Evolutionary conservation across 2,329 filamentous ascomycete genomes (phyloP).

Genomic region (Xenosphaeropsis pyriputrescens): DNA sequence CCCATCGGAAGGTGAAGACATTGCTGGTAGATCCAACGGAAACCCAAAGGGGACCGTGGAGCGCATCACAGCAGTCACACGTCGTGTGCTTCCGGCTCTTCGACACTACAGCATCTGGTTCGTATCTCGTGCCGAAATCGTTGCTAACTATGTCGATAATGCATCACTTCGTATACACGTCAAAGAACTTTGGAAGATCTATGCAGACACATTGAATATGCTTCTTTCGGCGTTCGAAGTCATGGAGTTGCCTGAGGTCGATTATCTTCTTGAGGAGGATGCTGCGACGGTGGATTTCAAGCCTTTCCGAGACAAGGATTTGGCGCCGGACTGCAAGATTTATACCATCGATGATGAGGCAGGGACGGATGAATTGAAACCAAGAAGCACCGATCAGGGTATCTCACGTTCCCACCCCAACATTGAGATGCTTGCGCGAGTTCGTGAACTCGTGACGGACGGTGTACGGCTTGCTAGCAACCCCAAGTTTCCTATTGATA

Average conservation of each 20-base stretch:
- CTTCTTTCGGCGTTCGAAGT: slow-evolving; percentile 44
- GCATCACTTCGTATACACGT: slow-evolving; percentile 39
- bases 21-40: slow-evolving; percentile 26
- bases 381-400: slow-evolving; percentile 25
- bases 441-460: slow-evolving; percentile 47
- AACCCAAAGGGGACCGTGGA: slow-evolving; percentile 22
- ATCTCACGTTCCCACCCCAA: slow-evolving; percentile 39
- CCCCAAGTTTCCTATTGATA: slow-evolving; percentile 21
- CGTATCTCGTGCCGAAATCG: slow-evolving; percentile 33
- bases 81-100: slow-evolving; percentile 45
- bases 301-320: slow-evolving; percentile 34
- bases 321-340: slow-evolving; percentile 35
- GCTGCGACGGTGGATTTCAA: slow-evolving; percentile 50
- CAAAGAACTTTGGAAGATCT: slow-evolving; percentile 49
- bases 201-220: slow-evolving; percentile 45
- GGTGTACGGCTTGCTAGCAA: slow-evolving; percentile 41
- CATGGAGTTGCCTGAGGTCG: slow-evolving; percentile 34
- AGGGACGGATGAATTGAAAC: slow-evolving; percentile 28
- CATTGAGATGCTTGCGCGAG: slow-evolving; percentile 51
- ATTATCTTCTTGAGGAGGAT: slow-evolving; percentile 56
- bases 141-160: slow-evolving; percentile 37
- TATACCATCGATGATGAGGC: slow-evolving; percentile 11
- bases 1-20: slow-evolving; percentile 17
- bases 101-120: slow-evolving; percentile 59
- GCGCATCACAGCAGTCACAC: slow-evolving; percentile 40